A percentile compares a stretch with the other conserved stretches of the same genome.
phyloP scores from a whole-genome alignment of 1,139 yeast genomes.

The Magnusiomyces sp. region DNA sequence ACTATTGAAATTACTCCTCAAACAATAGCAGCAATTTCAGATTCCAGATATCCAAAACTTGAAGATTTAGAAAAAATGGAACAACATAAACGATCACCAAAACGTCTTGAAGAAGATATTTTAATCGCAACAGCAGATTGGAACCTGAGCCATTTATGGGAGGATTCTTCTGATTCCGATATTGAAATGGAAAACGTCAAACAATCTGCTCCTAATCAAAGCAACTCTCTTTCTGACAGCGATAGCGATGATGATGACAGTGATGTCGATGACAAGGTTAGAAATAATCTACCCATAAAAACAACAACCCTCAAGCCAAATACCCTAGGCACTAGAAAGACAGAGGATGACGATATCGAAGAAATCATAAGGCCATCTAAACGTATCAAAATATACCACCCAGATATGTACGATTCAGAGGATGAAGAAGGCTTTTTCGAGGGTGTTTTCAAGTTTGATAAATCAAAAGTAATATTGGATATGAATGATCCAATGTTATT shows the following conservation, averaged over 20 bases:
- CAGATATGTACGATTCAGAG: constrained; percentile 36
- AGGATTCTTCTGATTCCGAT: constrained; percentile 32
- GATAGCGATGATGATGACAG: constrained; percentile 16
- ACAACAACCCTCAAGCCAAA: background rate
- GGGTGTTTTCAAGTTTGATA: constrained; percentile 45
- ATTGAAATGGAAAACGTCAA: constrained; percentile 3
- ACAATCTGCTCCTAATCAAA: background rate
- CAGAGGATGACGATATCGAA: background rate
- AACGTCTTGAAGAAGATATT: constrained; percentile 42
- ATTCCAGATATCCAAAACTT: constrained; percentile 12
- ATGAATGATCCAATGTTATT: constrained; percentile 80
- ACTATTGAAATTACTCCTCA: constrained; percentile 10
- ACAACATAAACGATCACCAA: constrained; percentile 16
- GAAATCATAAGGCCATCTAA: background rate
- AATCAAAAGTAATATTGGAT: constrained; percentile 49
- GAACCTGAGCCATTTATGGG: constrained; percentile 63
- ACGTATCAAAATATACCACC: constrained; percentile 6
- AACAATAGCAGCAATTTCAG: constrained; percentile 13
- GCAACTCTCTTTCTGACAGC: constrained; percentile 1
- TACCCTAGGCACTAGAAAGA: background rate
- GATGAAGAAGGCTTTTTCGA: constrained; percentile 75
- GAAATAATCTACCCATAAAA: background rate
- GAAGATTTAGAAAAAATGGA: constrained; percentile 13
- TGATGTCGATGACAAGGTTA: constrained; percentile 13
- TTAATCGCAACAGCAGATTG: constrained; percentile 74